Base-by-base conservation (phyloP, 805 yeast genomes). In the Wickerhamomyces mucosus region DNA sequence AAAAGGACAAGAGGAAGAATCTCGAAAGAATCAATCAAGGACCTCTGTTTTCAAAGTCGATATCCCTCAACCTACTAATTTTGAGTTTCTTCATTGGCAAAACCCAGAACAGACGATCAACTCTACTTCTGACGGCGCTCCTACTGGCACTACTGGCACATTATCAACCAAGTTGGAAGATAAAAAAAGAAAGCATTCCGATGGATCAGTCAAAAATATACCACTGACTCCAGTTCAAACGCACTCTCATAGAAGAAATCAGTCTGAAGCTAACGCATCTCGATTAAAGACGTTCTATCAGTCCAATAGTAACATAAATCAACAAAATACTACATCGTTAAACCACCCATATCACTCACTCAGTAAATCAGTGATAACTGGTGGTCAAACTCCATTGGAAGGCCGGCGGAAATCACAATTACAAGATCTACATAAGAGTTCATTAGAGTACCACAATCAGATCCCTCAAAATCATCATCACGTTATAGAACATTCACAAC, bases 81-180 rank as follows among this genome's bases (percentile, higher is more conserved):
- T 46, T 25, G 47, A 49, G 27, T 50, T 50, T 36, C 55, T 48
- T 28, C 55, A 50, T 31, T 50, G 53, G 53, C 53, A 49, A 26
- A 39, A 37, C 21, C 55, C 55, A 1, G 46, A 38, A 16, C 28
- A 17, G 12, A 23, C 5, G 15, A 29, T 26, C 24, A 14, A 32
- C 8, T 34, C 29, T 15, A 10, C 28, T 11, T 27, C 40, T 9
- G 25, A 38, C 6, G 17, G 32, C 7, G 34, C 34, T 18, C 29
- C 37, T 4, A 33, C 41, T 8, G 20, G 29, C n/a, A 26, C 26
- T 11, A 29, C 35, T 6, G 16, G 32, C 6, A 16, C 28, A 20
- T n/a, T 25, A 20, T 15, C 30, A 16, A 12, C 35, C 40, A 12
- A 38, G 35, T 15, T 34, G 14, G 36, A 37, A 18, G 36, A 28